phyloP scores from a whole-genome alignment of 2,329 filamentous ascomycete species.

The Fusarium anthophilum region DNA sequence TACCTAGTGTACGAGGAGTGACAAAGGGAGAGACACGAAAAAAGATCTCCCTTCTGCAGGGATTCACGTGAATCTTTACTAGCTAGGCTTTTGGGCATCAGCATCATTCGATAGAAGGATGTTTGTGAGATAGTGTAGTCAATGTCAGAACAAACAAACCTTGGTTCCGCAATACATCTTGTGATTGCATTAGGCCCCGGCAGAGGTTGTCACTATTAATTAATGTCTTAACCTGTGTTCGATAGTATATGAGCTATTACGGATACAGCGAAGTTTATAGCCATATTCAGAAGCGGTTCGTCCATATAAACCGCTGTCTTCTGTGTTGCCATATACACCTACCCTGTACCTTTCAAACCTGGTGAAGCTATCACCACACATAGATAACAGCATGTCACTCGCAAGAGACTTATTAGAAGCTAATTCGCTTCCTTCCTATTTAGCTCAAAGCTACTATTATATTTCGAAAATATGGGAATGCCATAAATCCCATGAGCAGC shows the following conservation, averaged over 20 bases:
- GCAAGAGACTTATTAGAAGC: no score
- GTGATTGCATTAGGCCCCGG: not conserved
- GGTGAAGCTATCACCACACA: not conserved
- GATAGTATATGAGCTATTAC: not conserved
- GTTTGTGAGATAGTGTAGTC: slow-evolving; percentile 21
- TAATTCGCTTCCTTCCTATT: not conserved
- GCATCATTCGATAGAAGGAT: not conserved
- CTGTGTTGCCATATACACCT: not conserved
- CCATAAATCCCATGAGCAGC: not conserved
- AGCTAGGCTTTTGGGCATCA: not conserved
- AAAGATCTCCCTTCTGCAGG: not conserved
- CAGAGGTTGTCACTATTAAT: no score
- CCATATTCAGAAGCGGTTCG: not conserved
- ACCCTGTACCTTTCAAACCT: not conserved
- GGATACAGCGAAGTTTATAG: not conserved
- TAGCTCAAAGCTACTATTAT: no score
- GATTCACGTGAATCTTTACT: not conserved
- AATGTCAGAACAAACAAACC: slow-evolving; percentile 12
- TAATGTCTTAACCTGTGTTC: not conserved
- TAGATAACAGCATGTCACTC: not conserved
- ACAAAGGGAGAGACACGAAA: not conserved
- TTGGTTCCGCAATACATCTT: not conserved
- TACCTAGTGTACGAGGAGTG: not conserved
- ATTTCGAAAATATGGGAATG: not conserved
- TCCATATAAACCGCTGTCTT: not conserved